Base-by-base conservation (phyloP, 1,139 yeast genomes). In the Magnusiomyces tetraspermus region DNA sequence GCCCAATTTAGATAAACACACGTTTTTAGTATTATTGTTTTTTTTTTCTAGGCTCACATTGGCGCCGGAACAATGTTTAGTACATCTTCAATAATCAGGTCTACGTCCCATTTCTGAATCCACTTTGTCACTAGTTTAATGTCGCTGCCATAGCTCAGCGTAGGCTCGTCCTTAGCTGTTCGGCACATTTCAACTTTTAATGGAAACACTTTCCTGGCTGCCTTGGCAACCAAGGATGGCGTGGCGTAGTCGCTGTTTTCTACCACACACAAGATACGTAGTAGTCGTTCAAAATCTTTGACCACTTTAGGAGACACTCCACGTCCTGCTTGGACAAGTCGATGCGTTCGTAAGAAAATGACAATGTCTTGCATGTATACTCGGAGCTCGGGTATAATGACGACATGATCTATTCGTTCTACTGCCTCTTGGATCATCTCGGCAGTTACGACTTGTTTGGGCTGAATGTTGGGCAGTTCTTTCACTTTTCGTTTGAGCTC, bases 281-380 rank as follows among this genome's bases (percentile, higher is more conserved):
- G 67, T 48, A 78, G 63, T 5, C 63, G 57, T 28, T 71, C 74
- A 50, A 78, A 64, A 51, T 78, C 80, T 3, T 62, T 57, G 15
- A 73, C 65, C 1, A 75, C 67, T 51, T 66, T 63, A 0, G 82
- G 77, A 0, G 80, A 73, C 0, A 79, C 62, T 0, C 85, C 85
- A 1, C 72, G 69, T n/a, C 41, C 48, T 2, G 48, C 30, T 5
- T 67, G 59, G 1, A 78, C 77, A 59, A 78, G 71, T 38, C 84
- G 63, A 57, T 79, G 82, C 51, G 73, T 71, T 41, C 85, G 67
- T 1, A 76, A 60, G 58, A 73, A 76, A 1, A 79, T 68, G 1
- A 77, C 63, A 21, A 80, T 70, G 61, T 80, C 83, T 57, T 78
- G 77, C 60, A 78, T 73, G 59, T 79, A 80, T n/a, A 80, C 64